Evolutionary conservation across 2,329 filamentous ascomycete species (phyloP), one percentile per base, ranked within the genome.

Genomic region (Verruconis gallopava): DNA sequence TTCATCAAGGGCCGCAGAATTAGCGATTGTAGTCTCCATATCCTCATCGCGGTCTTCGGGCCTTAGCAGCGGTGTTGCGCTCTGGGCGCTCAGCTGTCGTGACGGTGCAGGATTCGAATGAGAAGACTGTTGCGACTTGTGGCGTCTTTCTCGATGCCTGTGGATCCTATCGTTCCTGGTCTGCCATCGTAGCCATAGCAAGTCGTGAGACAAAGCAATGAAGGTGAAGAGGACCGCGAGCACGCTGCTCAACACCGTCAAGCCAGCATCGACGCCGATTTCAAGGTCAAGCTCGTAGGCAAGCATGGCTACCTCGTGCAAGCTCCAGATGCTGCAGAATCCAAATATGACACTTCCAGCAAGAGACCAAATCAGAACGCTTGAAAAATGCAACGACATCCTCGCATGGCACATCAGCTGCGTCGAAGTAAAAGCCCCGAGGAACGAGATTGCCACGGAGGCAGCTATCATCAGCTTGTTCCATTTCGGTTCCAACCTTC

Each of bases 391-490:
- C 19, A 53, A 40, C 3, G 53, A 55, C 35, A 52, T 53, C 6
- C 53, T 46, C 17, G 55, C 55, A 43, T 57, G 55, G 42, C 53
- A 56, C 51, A 56, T 53, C 41, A 57, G 49, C 37, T 57, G 55
- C 9, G 55, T 56, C 4, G 55, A 53, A 3, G 55, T 57, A 38
- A 57, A 57, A 18, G 53, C 52, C 12, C 55, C 55, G 2, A 57
- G 46, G 4, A 57, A 50, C 2, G 53, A 56, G 17, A 57, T 52
- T 18, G 53, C 54, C 37, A 56, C 54, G 22, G 53, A 56, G 12
- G 54, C 54, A 6, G 49, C 49, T 18, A 57, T 53, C 35, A 57
- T 41, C 4, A 47, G 46, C 32, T 28, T 36, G 37, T 56, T 53
- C 55, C 55, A 56, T 42, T 15, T 36, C 36, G 40, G 33, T 9